phyloP scores from a whole-genome alignment of 148 eudicot genomes.

The Vaccinium macrocarpon region DNA sequence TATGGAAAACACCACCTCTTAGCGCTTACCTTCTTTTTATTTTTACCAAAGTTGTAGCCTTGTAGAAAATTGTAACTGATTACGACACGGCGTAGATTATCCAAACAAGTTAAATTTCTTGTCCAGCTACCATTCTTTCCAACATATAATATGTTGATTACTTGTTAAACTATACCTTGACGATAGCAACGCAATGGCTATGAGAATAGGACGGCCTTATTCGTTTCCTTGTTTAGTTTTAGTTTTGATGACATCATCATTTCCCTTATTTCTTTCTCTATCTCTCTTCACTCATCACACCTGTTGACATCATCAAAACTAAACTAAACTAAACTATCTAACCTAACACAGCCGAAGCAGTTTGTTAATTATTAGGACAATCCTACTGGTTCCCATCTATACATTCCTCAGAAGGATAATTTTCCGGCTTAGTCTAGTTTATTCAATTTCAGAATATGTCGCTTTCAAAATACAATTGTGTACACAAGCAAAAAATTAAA shows the following conservation, averaged over 20 bases:
- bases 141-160: background rate
- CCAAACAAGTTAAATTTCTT: background rate
- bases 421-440: background rate
- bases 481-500: background rate
- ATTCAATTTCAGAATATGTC: background rate
- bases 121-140: background rate
- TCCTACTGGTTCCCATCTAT: background rate
- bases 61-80: slow-evolving; percentile 12
- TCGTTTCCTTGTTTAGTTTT: no score
- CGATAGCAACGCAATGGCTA: slow-evolving; percentile 1
- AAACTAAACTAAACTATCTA: no score
- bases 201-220: no score
- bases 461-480: background rate
- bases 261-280: no score
- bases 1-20: background rate
- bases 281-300: no score
- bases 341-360: no score
- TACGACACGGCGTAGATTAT: background rate
- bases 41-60: background rate
- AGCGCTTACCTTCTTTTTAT: background rate
- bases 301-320: no score
- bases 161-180: background rate
- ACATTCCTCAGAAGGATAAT: background rate
- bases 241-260: no score
- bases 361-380: background rate